Conservation (phyloP, 768 basidiomycete species). For the Trametes elegans region DNA sequence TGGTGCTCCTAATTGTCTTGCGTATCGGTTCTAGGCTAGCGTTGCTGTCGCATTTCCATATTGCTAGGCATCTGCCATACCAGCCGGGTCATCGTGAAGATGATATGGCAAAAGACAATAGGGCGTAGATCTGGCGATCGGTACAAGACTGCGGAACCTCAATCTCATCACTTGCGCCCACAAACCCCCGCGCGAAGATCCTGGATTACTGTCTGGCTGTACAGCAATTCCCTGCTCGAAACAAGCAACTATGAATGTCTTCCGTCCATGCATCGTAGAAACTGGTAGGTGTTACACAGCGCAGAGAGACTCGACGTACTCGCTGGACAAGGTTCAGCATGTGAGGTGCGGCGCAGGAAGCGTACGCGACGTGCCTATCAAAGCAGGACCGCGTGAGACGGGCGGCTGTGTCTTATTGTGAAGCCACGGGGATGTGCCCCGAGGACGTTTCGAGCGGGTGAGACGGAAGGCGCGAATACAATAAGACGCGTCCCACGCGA, state of each 20-base stretch:
- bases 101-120: constrained; percentile 21
- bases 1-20: constrained; percentile 18
- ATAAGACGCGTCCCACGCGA: constrained; percentile 5
- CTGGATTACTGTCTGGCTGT: no score
- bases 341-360: background rate
- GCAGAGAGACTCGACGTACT: no score
- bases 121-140: constrained; percentile 19
- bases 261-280: no score
- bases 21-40: constrained; percentile 4
- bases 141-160: constrained; percentile 16
- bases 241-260: no score
- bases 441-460: background rate
- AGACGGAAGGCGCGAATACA: constrained; percentile 8
- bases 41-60: background rate
- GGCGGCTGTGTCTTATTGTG: constrained; percentile 13
- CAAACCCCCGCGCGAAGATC: background rate
- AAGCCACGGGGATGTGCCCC: background rate
- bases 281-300: no score
- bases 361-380: constrained; percentile 7
- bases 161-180: constrained; percentile 9
- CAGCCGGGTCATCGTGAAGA: constrained; percentile 8
- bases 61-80: constrained; percentile 7
- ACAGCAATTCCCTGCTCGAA: no score
- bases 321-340: background rate
- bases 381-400: background rate